phyloP scores from a whole-genome alignment of 495 filamentous ascomycete species.

The Amniculicola lignicola region DNA sequence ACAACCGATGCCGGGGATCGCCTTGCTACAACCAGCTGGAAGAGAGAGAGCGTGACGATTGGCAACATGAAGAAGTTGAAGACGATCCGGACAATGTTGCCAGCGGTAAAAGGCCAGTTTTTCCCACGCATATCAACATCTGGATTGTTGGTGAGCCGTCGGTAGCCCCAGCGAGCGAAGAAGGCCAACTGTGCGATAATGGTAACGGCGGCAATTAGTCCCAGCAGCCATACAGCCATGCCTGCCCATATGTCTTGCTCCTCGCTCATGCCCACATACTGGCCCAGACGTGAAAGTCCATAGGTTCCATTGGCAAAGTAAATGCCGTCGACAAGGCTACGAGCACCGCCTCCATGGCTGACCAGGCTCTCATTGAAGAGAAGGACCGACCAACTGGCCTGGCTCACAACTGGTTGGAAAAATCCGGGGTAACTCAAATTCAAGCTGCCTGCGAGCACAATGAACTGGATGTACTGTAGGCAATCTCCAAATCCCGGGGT shows the following conservation, averaged over 20 bases:
- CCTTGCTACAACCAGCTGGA: conserved; percentile 77
- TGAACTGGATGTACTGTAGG: conserved; percentile 93
- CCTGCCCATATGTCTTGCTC: conserved; percentile 87
- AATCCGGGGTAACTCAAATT: conserved; percentile 89
- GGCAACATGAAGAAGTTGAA: conserved; percentile 91
- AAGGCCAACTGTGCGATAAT: conserved; percentile 77
- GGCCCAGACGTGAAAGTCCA: conserved; percentile 73
- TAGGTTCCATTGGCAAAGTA: conserved; percentile 71
- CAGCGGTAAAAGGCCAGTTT: conserved; percentile 88
- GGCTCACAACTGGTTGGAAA: conserved; percentile 86
- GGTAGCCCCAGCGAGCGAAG: conserved; percentile 67
- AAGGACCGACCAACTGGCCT: conserved; percentile 78
- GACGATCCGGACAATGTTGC: conserved; percentile 81
- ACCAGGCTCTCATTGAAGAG: conserved; percentile 94
- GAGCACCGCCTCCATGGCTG: conserved; percentile 58
- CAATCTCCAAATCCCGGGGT: conserved; percentile 97
- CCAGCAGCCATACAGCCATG: conserved; percentile 80
- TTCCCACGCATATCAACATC: conserved; percentile 85
- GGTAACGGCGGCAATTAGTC: conserved; percentile 65
- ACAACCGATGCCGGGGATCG: conserved; percentile 66
- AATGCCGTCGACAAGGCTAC: conserved; percentile 75
- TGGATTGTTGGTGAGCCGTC: conserved; percentile 62
- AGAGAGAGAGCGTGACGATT: conserved; percentile 78
- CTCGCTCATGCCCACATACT: conserved; percentile 76
- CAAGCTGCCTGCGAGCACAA: conserved; percentile 80